A percentile compares a stretch with the other conserved stretches of the same genome.
Conservation (phyloP, 306 rosid genomes). For the Quercus robur region DNA sequence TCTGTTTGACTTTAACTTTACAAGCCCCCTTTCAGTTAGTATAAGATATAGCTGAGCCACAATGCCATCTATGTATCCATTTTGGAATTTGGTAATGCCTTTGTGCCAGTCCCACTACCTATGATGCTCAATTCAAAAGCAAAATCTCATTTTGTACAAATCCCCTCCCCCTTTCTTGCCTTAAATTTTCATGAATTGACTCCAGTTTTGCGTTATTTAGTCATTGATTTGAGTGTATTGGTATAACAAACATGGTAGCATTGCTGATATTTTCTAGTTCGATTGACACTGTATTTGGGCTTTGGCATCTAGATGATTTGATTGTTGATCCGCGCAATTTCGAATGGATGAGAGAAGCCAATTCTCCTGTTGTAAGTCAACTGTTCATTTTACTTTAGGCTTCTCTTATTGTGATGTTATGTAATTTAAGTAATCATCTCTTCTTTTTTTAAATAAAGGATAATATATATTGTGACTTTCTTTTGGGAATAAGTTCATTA, state of each 20-base stretch:
- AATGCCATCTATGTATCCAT: not conserved
- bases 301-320: constrained; percentile 69
- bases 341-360: constrained; percentile 95
- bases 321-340: constrained; percentile 96
- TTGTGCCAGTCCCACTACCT: constrained; percentile 5
- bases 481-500: no score
- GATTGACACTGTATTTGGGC: constrained; percentile 12
- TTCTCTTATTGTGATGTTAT: constrained; percentile 11
- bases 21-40: no score
- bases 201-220: not conserved
- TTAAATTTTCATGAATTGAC: not conserved
- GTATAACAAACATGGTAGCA: not conserved
- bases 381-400: constrained; percentile 6
- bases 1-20: no score
- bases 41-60: not conserved
- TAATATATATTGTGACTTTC: not conserved
- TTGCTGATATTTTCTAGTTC: not conserved
- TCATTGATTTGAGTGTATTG: not conserved
- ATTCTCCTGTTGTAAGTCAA: constrained; percentile 87
- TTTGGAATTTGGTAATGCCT: constrained; percentile 7
- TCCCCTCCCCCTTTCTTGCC: not conserved
- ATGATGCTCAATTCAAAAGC: not conserved
- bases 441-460: not conserved
- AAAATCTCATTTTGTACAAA: not conserved
- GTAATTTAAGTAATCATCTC: not conserved